Conservation (phyloP, 2,329 filamentous ascomycete species). For the Fusarium globosum region DNA sequence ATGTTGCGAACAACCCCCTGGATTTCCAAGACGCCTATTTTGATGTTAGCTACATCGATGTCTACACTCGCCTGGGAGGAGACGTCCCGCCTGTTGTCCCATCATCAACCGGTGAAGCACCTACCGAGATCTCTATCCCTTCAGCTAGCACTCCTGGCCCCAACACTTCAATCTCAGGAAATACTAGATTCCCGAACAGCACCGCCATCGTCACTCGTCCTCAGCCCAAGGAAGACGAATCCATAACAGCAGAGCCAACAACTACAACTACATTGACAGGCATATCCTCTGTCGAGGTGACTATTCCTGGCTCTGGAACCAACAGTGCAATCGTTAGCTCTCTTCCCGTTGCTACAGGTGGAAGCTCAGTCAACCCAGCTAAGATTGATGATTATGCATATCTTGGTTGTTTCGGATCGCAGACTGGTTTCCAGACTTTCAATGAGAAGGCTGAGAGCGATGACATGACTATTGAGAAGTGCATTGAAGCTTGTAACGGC, state of each 20-base stretch:
- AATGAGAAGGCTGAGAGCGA: slow-evolving; percentile 40
- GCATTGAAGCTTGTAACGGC: slow-evolving; percentile 52
- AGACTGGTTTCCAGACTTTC: slow-evolving; percentile 52
- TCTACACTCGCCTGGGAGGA: slow-evolving; percentile 50
- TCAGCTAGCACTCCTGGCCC: not conserved
- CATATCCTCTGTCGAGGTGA: slow-evolving; percentile 44
- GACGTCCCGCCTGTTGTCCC: slow-evolving; percentile 10
- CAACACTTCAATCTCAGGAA: slow-evolving; percentile 4
- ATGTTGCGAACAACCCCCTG: slow-evolving; percentile 57
- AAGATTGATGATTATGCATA: slow-evolving; percentile 49
- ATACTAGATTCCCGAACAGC: not conserved
- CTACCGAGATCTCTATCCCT: not conserved
- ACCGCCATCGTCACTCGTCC: not conserved
- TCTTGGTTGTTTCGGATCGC: slow-evolving; percentile 58
- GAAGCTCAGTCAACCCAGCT: slow-evolving; percentile 46
- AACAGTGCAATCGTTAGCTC: slow-evolving; percentile 23
- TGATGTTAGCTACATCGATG: slow-evolving; percentile 67
- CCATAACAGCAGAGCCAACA: slow-evolving; percentile 33
- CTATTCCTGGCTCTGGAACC: slow-evolving; percentile 35
- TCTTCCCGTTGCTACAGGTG: slow-evolving; percentile 17
- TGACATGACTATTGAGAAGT: slow-evolving; percentile 55
- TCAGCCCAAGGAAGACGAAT: not conserved
- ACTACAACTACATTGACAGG: slow-evolving; percentile 44
- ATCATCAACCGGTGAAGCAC: not conserved
- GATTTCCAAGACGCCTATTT: slow-evolving; percentile 58